A percentile compares a stretch with the other conserved stretches of the same genome.
Conservation (phyloP, 176 grass and related monocot genomes). For the Areca catechu region DNA sequence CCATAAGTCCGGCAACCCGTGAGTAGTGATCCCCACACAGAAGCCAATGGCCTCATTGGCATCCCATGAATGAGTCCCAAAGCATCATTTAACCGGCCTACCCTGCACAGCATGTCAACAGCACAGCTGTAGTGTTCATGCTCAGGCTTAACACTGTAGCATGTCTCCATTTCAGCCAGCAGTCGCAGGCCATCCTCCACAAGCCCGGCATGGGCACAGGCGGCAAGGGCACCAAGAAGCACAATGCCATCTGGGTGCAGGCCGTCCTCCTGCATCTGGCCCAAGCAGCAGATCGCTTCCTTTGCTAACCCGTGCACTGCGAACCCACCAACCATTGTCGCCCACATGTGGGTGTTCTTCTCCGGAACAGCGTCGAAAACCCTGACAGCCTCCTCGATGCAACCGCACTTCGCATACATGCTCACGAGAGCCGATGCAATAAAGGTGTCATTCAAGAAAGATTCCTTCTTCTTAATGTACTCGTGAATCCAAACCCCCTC, state of each 20-base stretch:
- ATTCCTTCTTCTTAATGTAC: conserved; percentile 21
- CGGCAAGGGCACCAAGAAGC: conserved; percentile 45
- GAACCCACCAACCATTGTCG: conserved; percentile 62
- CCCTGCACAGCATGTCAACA: conserved; percentile 78
- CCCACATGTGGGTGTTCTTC: conserved; percentile 71
- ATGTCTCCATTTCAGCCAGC: conserved; percentile 34
- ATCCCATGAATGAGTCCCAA: conserved; percentile 42
- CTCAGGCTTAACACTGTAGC: conserved; percentile 30
- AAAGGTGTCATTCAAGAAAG: conserved; percentile 42
- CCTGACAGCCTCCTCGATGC: conserved; percentile 33
- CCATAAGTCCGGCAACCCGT: conserved; percentile 46
- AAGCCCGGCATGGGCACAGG: conserved; percentile 53
- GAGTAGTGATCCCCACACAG: conserved; percentile 68
- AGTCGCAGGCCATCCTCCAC: conserved; percentile 52
- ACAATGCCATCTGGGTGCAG: conserved; percentile 51
- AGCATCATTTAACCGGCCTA: conserved; percentile 46
- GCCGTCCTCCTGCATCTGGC: conserved; percentile 51
- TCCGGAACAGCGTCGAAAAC: conserved; percentile 64
- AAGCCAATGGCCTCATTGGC: conserved; percentile 50
- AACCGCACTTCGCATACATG: conserved; percentile 90
- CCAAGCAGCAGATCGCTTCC: conserved; percentile 42
- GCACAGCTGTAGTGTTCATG: conserved; percentile 83
- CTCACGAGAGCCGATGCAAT: conserved; percentile 59
- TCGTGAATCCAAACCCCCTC: conserved; percentile 53
- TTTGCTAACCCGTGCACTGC: conserved; percentile 50